Base-by-base conservation (phyloP, 1,284 basidiomycete species). In the Cutaneotrichosporon sp. region DNA sequence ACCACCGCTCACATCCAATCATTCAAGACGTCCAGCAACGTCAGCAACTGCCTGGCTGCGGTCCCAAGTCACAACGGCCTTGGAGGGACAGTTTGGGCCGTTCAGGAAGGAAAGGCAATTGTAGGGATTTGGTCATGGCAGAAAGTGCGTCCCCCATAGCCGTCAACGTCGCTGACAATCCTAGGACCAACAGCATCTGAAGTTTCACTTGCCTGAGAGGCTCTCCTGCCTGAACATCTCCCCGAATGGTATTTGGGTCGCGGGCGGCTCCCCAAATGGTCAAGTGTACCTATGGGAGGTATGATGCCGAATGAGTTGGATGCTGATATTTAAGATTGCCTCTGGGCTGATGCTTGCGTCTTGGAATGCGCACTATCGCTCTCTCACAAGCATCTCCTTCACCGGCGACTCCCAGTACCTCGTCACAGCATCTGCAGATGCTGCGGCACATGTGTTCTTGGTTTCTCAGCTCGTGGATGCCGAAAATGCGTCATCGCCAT, bases 261-360 rank as follows among this genome's bases (percentile, higher is more conserved):
- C 90, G 0, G 91, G 86, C 12, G 94, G 92, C 20, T 92, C 90
- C 0, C 75, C 81, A 2, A 87, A 88, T 66, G 94, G 94, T 25
- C 84, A 91, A 47, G 82, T 97, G 64, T 93, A 92, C 68, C 75
- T 98, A 1, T 98, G 94, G 94, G 91, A 96, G 86, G 90, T 84
- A 61, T 64, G 83, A 78, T 44, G 17, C 39, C 51, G 6, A 9
- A 4, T 31, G 33, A 10, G 16, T 6, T 14, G 29, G 7, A 12
- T 19, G 26, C 52, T 51, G 24, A 48, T 35, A 57, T 39, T 17
- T 75, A n/a, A 96, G 89, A 79, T 92, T 62, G 80, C 87, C 2
- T 94, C 91, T 4, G 94, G 94, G 7, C 84, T 90, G 37, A 79
- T 98, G 41, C 87, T 87, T 73, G 84, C 87, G 55, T 84, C 87